These are phyloP conservation scores for Hymenochaete sp. DNA, from an alignment of 1,284 basidiomycete genomes.

Conservation along the genomic window DNA sequence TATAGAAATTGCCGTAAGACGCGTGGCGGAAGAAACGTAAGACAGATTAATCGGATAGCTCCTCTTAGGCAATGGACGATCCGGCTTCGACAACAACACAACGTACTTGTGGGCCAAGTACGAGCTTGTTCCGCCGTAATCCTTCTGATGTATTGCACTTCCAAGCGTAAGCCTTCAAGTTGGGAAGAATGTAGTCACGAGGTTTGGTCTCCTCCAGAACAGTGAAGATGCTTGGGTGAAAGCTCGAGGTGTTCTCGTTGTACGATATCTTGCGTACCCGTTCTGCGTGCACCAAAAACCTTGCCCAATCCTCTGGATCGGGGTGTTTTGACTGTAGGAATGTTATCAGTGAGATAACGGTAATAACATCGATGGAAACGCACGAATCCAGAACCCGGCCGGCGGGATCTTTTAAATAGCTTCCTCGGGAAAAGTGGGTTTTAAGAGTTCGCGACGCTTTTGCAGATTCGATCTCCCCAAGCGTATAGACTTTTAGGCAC, in stretches of 20 bases:
- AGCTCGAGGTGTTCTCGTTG: constrained; percentile 53
- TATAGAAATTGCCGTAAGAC: constrained; percentile 57
- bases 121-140: constrained; percentile 52
- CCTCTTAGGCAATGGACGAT: constrained; percentile 37
- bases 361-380: constrained; percentile 27
- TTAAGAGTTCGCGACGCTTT: too few relatives aligned
- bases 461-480: too few relatives aligned
- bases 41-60: constrained; percentile 52
- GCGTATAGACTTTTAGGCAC: too few relatives aligned
- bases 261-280: constrained; percentile 60
- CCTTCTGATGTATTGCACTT: constrained; percentile 55
- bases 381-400: constrained; percentile 67
- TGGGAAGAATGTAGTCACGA: constrained; percentile 55
- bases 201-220: constrained; percentile 56
- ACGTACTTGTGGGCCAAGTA: constrained; percentile 53
- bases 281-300: constrained; percentile 52
- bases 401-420: constrained; percentile 56
- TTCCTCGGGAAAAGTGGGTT: constrained; percentile 58
- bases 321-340: constrained; percentile 53
- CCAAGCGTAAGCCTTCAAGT: constrained; percentile 61
- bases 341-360: not conserved
- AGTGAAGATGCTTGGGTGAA: constrained; percentile 56
- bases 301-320: constrained; percentile 55
- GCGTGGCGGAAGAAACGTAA: constrained; percentile 50
- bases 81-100: constrained; percentile 52